phyloP scores from a whole-genome alignment of 2,329 filamentous ascomycete species.

The Talaromyces sp. region DNA sequence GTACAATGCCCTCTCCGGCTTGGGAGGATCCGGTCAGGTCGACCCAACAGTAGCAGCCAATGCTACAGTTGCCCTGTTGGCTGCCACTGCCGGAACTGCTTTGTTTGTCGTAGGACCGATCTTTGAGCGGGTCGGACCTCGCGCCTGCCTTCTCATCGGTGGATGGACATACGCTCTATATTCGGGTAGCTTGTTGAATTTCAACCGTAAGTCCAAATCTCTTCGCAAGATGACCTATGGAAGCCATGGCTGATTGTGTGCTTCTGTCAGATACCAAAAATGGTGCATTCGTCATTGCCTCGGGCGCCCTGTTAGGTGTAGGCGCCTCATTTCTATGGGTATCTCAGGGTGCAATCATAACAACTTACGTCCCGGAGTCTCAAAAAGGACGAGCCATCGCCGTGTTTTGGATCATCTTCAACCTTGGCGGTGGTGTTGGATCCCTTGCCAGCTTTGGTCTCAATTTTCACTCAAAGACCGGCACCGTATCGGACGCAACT shows the following conservation, averaged over 20 bases:
- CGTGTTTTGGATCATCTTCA: constrained; percentile 47
- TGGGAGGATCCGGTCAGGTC: constrained; percentile 48
- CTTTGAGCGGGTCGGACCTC: constrained; percentile 43
- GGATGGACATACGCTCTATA: constrained; percentile 49
- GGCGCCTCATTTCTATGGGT: constrained; percentile 48
- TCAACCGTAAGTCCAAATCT: constrained; percentile 33
- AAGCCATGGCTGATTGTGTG: neutral
- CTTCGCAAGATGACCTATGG: neutral
- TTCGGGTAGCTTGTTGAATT: constrained; percentile 44
- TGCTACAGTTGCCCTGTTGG: constrained; percentile 44
- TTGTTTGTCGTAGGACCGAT: constrained; percentile 46
- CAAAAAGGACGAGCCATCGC: constrained; percentile 33
- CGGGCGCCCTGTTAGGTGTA: constrained; percentile 46
- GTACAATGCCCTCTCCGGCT: constrained; percentile 47
- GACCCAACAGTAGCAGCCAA: constrained; percentile 46
- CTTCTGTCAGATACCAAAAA: constrained; percentile 24
- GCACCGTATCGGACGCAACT: constrained; percentile 49
- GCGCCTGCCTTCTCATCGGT: constrained; percentile 43
- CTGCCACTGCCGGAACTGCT: constrained; percentile 43
- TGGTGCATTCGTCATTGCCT: constrained; percentile 41
- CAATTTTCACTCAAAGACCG: constrained; percentile 41
- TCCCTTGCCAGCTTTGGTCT: constrained; percentile 45
- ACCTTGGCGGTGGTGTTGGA: constrained; percentile 45
- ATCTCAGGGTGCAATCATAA: constrained; percentile 50
- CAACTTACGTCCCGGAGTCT: constrained; percentile 43